Evolutionary conservation across 106 monocot species (phyloP), one percentile per base, ranked within the genome.

Genomic region (Dendrobium chrysotoxum): DNA sequence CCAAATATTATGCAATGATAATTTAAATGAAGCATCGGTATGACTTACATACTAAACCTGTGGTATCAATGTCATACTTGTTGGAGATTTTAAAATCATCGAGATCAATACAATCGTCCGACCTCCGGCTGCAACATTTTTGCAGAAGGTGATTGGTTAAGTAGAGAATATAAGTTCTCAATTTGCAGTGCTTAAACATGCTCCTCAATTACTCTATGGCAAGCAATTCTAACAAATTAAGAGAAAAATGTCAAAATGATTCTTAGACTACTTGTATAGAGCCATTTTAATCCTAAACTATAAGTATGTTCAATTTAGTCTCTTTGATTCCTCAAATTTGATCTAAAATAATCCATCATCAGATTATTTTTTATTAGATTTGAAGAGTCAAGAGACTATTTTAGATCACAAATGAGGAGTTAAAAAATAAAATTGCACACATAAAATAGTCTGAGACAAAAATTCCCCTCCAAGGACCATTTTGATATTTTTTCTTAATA

Each of bases 1-100:
- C n/a, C 42, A 74, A 74, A 40, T 23, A 74, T 42, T 41, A 20
- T 42, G 40, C 39, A 73, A 16, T 21, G 40, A 39, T 9, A 74
- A 41, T 42, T 74, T 42, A 0, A n/a, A 17, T 74, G 74, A 74
- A 41, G 74, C 74, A 21, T 74, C 18, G 41, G 47, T 25, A 76
- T 26, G 76, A 86, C 91, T 92, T 88, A 95, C 98, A 91, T 53
- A 99, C 83, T 86, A 99, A 81, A 41, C 95, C 98, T 26, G 98
- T 99, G 44, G 90, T 95, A 82, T 95, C 98, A 75, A 95, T 86
- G 78, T 90, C 79, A 84, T 83, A 83, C 74, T 80, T 88, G 17
- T 85, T 85, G 40, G 98, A 99, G 61, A 84, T 81, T 72, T 87
- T 83, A 82, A 99, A 91, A 78, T 99, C 95, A 78, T 88, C 84